These are phyloP conservation scores for Eremomyces bilateralis DNA, from an alignment of 495 filamentous ascomycete species.

Conservation along the genomic window DNA sequence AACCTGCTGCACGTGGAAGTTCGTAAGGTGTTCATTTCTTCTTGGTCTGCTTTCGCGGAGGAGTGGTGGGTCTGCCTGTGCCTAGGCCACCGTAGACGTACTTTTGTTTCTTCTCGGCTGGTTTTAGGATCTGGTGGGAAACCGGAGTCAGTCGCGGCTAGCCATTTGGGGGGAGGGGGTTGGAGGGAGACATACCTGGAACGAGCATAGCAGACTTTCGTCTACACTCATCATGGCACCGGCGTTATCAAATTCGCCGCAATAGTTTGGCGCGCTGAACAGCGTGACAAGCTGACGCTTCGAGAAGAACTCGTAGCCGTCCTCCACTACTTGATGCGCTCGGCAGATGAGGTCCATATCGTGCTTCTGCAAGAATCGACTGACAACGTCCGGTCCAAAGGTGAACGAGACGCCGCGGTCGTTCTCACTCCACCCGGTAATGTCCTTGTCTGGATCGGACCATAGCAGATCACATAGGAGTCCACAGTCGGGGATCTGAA, in stretches of 20 bases:
- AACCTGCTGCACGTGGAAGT: constrained; percentile 77
- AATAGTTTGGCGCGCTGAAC: constrained; percentile 98
- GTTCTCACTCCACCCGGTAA: constrained; percentile 99
- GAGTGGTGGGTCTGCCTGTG: constrained; percentile 67
- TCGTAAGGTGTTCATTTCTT: constrained; percentile 32
- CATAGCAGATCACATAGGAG: constrained; percentile 92
- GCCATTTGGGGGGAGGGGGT: neutral
- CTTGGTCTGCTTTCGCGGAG: constrained; percentile 67
- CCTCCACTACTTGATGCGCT: constrained; percentile 96
- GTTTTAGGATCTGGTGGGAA: constrained; percentile 69
- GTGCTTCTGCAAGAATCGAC: constrained; percentile 96
- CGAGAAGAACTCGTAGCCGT: constrained; percentile 98
- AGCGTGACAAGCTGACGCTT: constrained; percentile 94
- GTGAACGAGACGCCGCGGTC: constrained; percentile 97
- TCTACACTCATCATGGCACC: constrained; percentile 99
- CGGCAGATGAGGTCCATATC: constrained; percentile 99
- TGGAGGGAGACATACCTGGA: constrained; percentile 51
- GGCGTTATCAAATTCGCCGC: constrained; percentile 97
- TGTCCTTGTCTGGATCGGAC: constrained; percentile 99
- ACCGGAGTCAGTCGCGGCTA: neutral
- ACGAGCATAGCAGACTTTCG: constrained; percentile 92
- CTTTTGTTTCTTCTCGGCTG: constrained; percentile 99
- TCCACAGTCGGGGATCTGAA: constrained; percentile 92
- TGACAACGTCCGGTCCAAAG: constrained; percentile 97
- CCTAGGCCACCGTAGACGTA: constrained; percentile 86